Evolutionary conservation across 176 grass and related monocot genomes (phyloP).

Genomic region (Lolium rigidum): DNA sequence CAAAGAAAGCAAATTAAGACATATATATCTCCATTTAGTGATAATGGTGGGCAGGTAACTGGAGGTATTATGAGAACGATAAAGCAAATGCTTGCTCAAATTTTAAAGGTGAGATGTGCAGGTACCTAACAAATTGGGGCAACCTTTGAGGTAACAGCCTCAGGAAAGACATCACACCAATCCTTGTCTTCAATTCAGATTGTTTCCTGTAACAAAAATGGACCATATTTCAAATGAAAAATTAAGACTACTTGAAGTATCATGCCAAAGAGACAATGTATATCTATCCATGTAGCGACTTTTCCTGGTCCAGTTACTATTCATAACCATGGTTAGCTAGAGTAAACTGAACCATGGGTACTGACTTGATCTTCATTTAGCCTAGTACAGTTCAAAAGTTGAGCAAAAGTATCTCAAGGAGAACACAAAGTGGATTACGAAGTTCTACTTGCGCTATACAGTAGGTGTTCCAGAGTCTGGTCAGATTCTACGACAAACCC

Average conservation of each 20-base stretch:
- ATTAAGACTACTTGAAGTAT: not conserved
- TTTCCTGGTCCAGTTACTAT: not conserved
- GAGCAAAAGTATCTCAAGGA: no score
- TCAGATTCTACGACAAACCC: not conserved
- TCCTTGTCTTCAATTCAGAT: not conserved
- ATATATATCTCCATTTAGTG: not conserved
- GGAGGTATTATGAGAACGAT: not conserved
- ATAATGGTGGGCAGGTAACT: not conserved
- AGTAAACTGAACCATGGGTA: not conserved
- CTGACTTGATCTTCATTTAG: not conserved
- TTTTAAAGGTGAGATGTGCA: not conserved
- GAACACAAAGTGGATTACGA: not conserved
- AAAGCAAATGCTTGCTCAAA: not conserved
- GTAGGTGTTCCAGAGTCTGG: not conserved
- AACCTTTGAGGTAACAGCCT: slow-evolving; percentile 13
- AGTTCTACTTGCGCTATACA: not conserved
- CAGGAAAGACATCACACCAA: slow-evolving; percentile 45
- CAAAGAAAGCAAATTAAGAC: slow-evolving; percentile 15
- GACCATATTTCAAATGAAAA: not conserved
- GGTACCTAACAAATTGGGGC: slow-evolving; percentile 42
- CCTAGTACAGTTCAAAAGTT: not conserved
- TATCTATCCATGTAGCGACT: not conserved
- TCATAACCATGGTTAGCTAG: not conserved
- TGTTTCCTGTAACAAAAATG: slow-evolving; percentile 10
- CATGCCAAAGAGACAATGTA: not conserved